Conservation (phyloP, 495 filamentous ascomycete species). For the Physcia stellaris region DNA sequence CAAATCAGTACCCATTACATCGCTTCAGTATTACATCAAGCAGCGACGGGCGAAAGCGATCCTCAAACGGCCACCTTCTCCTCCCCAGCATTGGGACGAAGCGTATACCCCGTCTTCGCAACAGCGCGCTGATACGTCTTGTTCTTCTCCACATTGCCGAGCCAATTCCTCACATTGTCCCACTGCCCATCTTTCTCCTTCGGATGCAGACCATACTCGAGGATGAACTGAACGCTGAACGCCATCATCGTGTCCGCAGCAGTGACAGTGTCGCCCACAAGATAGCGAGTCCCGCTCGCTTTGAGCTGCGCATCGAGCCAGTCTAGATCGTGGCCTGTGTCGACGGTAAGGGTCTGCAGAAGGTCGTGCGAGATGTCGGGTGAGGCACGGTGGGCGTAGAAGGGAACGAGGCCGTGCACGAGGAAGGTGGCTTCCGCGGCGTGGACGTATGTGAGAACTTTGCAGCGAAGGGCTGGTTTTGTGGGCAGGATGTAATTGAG, state of each 20-base stretch:
- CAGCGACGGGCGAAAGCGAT: no score
- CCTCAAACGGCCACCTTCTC: no score
- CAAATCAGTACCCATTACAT: no score
- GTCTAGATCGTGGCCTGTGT: slow-evolving; percentile 23
- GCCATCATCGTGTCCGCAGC: slow-evolving; percentile 25
- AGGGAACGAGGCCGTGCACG: slow-evolving; percentile 21
- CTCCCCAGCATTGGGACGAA: no score
- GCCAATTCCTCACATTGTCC: slow-evolving; percentile 35
- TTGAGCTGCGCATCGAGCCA: slow-evolving; percentile 21
- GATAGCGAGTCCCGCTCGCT: slow-evolving; percentile 15
- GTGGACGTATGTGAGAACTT: slow-evolving; percentile 23
- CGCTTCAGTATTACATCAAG: no score
- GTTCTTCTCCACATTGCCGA: slow-evolving; percentile 28
- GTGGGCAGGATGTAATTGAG: slow-evolving; percentile 17
- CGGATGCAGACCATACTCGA: slow-evolving; percentile 16
- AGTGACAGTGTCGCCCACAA: slow-evolving; percentile 21
- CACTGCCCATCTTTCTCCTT: slow-evolving; percentile 6
- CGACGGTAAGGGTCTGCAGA: slow-evolving; percentile 15
- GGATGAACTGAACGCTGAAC: slow-evolving; percentile 22
- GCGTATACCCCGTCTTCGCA: slow-evolving; percentile 8
- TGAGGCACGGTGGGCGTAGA: slow-evolving; percentile 21
- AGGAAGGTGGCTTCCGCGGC: slow-evolving; percentile 26
- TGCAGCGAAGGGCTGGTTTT: slow-evolving; percentile 7
- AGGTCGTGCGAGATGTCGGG: slow-evolving; percentile 10
- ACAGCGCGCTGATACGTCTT: slow-evolving; percentile 11